Base-by-base conservation (phyloP, 192 early-diverging fungal species). In the Coemansia sp. region DNA sequence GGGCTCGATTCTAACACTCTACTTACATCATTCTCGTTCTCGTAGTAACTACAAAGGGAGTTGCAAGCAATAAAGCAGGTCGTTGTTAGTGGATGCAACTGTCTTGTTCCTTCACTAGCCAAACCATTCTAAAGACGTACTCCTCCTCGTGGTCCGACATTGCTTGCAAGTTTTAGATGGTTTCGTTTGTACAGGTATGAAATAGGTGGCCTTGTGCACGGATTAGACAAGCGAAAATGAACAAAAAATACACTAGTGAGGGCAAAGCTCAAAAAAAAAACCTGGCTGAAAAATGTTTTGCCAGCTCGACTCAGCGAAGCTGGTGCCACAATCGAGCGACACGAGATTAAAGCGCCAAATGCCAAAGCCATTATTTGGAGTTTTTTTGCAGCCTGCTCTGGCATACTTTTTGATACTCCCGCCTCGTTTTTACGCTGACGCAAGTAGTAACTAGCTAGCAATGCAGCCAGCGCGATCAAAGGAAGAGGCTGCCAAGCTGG, bases 141-240 rank as follows among this genome's bases (percentile, higher is more conserved):
- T 73, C 70, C 26, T 71, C 62, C 61, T 71, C 74, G 69, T 71
- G 61, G 69, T 76, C 74, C 20, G 74, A 76, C 74, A 76, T 76
- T 51, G 48, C 48, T 48, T n/a, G 21, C 16, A 38, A 16, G 36
- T 9, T 45, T 45, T 45, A 20, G 9, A 23, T 60, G 59, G 35
- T 24, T 51, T 53, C 5, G 36, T 65, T 65, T 36, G 21, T 37
- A 57, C 35, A 56, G 31, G 14, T 21, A 64, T 35, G n/a, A 35
- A 55, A 3, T 35, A 50, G 34, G 21, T 18, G 18, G 42, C 42
- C 42, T 6, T n/a, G 42, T n/a, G 42, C 18, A n/a, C 16, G 8
- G n/a, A 45, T 45, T 45, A 2, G 46, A n/a, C 8, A 26, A 3
- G 31, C 65, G 31, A 59, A 59, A 33, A 46, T 31, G 11, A 26